A percentile compares a stretch with the other conserved stretches of the same genome.
Evolutionary conservation across 495 filamentous ascomycete genomes (phyloP).

Genomic region (Tuber microsphaerosporum): DNA sequence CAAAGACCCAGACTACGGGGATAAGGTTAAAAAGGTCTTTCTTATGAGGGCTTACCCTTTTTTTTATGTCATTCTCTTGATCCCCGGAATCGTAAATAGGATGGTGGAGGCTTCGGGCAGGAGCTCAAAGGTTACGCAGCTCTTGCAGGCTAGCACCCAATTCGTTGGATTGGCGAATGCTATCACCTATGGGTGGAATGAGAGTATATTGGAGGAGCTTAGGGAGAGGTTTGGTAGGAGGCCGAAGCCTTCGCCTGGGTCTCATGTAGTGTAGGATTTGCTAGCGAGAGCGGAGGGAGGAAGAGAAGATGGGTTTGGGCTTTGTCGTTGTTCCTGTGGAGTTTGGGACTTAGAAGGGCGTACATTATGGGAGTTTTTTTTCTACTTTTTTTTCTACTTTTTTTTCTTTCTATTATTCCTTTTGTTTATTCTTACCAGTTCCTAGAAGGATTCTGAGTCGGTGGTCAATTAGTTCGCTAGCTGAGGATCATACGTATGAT

Average conservation of each 20-base stretch:
- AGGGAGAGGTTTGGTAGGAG: background rate
- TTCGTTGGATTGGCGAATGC: constrained; percentile 14
- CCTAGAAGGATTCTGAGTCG: background rate
- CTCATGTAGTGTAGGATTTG: background rate
- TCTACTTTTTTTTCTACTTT: background rate
- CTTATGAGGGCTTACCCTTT: constrained; percentile 5
- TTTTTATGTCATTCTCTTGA: constrained; percentile 6
- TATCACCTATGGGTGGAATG: constrained; percentile 12
- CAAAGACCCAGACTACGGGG: background rate
- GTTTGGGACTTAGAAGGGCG: background rate
- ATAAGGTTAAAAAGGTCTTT: background rate
- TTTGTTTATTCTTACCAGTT: background rate
- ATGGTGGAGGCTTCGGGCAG: background rate
- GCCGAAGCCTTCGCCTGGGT: background rate
- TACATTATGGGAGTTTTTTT: background rate
- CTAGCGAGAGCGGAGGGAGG: background rate
- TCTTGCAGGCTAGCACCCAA: constrained; percentile 3
- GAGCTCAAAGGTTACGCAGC: background rate
- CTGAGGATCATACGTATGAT: background rate
- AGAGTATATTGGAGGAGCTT: background rate
- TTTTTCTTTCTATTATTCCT: background rate
- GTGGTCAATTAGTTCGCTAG: background rate
- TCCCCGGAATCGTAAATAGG: constrained; percentile 12
- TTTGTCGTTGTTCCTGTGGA: background rate
- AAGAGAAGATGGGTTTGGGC: background rate